Evolutionary conservation across 305 asterid species (phyloP), one percentile per base, ranked within the genome.

Genomic region (Caryopteris hybrid): DNA sequence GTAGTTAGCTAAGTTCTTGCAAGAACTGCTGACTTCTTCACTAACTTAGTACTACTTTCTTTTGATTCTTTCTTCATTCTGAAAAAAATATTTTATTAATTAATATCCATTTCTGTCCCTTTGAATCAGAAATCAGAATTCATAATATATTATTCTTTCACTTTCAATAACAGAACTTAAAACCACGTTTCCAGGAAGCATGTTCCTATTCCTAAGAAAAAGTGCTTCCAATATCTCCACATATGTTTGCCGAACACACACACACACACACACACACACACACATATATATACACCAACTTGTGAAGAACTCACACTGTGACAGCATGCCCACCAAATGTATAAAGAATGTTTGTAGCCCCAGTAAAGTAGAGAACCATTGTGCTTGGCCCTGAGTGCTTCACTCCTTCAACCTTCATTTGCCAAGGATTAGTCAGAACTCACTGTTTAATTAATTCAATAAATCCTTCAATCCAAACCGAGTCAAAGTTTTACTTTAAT

Each of bases 261-360:
- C n/a, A n/a, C n/a, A n/a, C 20, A 9, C 27, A 22, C 46, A 60
- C 13, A 55, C 3, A 5, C 11, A 46, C 0, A 39, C 17, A 23
- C n/a, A n/a, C n/a, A n/a, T n/a, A n/a, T n/a, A n/a, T n/a, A n/a
- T n/a, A n/a, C n/a, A n/a, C n/a, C n/a, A n/a, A n/a, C n/a, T n/a
- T n/a, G 52, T 34, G 55, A 53, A 29, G 39, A 45, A 61, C 95
- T 84, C 42, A 90, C 97, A 90, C 97, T 14, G 95, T 90, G 69
- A 90, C 95, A 74, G 97, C 97, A 76, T 90, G 97, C 1, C 95
- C 97, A 60, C 97, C 97, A 81, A 90, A 90, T 51, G 96, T 90
- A 54, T 87, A 89, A 65, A 89, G 95, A 75, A 89, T 87, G 76
- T 89, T 89, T 54, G 96, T 89, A 71, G 96, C 91, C 62, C 96